Evolutionary conservation across 352 stramenopile genomes (phyloP), one percentile per base, ranked within the genome.

Genomic region (Globisporangium spinosum): DNA sequence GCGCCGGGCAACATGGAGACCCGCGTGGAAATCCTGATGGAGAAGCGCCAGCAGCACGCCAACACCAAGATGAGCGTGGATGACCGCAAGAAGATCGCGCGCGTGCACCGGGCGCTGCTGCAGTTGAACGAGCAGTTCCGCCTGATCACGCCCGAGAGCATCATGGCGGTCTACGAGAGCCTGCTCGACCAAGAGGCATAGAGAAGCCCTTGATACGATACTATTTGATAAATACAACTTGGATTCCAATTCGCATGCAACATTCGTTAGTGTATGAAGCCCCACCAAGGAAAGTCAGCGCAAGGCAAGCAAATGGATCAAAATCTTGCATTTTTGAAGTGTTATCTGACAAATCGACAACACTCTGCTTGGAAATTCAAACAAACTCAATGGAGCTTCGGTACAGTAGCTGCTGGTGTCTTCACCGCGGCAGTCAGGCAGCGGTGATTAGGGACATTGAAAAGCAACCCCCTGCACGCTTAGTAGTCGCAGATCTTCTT

Each of bases 71-170:
- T 97, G 61, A 88, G 81, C 49, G 74, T 77, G 3, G 85, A 93
- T 0, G 88, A 97, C 76, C 88, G 94, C 59, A 74, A 86, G 55
- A 89, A 82, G 32, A 90, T 98, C 58, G 91, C 91, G 43, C 77
- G 90, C 58, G 83, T 98, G 57, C 78, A 94, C 63, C 96, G 97
- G 77, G 80, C 90, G 13, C 82, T 98, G 60, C 74, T 94, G 71
- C 85, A 75, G 65, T 82, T 98, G 8, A 89, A 95, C 64, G 78
- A 96, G 43, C 80, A 91, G 43, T 96, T 98, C 70, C 89, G 79
- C n/a, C 72, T 91, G 58, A 96, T 98, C 57, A 97, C 89, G n/a
- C 91, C 93, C 32, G 91, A 98, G 71, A 91, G 77, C 63, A 95
- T 98, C 69, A 86, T 98, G 78, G 77, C 72, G 20, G 86, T 96